Conservation (phyloP, 768 basidiomycete genomes). For the Gymnopilus dilepis region DNA sequence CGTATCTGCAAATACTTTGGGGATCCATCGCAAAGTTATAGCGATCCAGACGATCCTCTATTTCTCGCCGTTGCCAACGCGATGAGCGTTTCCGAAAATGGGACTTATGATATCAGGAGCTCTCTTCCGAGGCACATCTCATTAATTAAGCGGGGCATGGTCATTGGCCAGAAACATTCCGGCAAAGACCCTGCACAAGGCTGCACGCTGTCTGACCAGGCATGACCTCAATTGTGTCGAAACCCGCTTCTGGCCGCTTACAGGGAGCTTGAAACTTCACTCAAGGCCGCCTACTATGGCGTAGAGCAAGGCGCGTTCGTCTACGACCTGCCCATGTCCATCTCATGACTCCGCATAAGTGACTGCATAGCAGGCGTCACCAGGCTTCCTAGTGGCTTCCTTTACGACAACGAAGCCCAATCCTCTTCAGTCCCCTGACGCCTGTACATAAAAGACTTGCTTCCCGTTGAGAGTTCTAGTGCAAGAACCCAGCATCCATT, state of each 20-base stretch:
- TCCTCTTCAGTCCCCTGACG: neutral
- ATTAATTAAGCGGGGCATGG: slow-evolving; percentile 2
- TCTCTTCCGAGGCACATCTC: neutral
- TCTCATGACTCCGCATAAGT: neutral
- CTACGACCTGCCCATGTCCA: too few relatives aligned
- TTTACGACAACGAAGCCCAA: neutral
- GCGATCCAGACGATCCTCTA: neutral
- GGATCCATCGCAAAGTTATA: neutral
- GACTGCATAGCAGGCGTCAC: neutral
- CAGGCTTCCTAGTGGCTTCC: neutral
- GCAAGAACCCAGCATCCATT: neutral
- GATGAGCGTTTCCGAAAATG: slow-evolving; percentile 6
- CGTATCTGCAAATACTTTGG: neutral
- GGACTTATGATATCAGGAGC: slow-evolving; percentile 1
- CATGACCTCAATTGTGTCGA: neutral
- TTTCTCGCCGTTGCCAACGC: slow-evolving; percentile 2
- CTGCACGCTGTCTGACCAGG: too few relatives aligned
- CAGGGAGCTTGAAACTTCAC: neutral
- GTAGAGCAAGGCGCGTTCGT: too few relatives aligned
- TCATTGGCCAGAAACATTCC: neutral
- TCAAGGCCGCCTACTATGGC: neutral
- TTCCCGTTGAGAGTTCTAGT: neutral
- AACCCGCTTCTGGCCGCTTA: neutral
- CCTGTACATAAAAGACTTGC: neutral
- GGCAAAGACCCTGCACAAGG: neutral